Conservation (phyloP, 2,329 filamentous ascomycete genomes). For the Aspergillus sp. region DNA sequence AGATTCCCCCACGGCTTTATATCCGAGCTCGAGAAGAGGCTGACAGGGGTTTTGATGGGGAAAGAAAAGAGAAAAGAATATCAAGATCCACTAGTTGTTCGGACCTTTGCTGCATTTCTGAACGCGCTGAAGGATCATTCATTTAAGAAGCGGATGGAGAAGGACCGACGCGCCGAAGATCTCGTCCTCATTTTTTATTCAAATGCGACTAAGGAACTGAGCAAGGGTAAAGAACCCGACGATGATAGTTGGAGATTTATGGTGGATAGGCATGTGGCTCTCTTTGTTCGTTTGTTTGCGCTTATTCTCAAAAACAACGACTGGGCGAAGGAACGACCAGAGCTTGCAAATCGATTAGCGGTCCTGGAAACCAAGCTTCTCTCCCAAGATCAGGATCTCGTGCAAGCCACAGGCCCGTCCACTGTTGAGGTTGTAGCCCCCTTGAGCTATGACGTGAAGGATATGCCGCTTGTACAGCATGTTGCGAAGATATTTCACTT, state of each 20-base stretch:
- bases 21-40: slow-evolving; percentile 70
- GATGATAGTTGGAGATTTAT: slow-evolving; percentile 90
- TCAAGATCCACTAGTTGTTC: slow-evolving; percentile 84
- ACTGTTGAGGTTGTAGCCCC: slow-evolving; percentile 81
- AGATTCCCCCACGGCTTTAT: slow-evolving; percentile 72
- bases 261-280: slow-evolving; percentile 89
- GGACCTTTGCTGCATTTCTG: slow-evolving; percentile 91
- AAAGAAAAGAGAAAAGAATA: slow-evolving; percentile 84
- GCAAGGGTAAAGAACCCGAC: slow-evolving; percentile 70
- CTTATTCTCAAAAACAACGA: slow-evolving; percentile 79
- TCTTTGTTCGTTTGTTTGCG: slow-evolving; percentile 86
- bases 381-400: slow-evolving; percentile 88
- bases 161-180: slow-evolving; percentile 89
- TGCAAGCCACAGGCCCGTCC: slow-evolving; percentile 59
- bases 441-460: slow-evolving; percentile 87
- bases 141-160: slow-evolving; percentile 89
- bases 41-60: slow-evolving; percentile 77
- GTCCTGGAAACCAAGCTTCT: slow-evolving; percentile 91
- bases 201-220: slow-evolving; percentile 85
- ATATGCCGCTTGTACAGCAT: slow-evolving; percentile 89
- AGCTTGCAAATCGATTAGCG: slow-evolving; percentile 74
- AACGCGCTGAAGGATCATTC: slow-evolving; percentile 86
- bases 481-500: slow-evolving; percentile 85
- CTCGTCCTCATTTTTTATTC: slow-evolving; percentile 96
- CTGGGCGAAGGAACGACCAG: slow-evolving; percentile 79